Percentiles rank a stretch among this genome's conserved stretches.
These are phyloP conservation scores for Ceratocystis cubensis DNA, from an alignment of 2,329 filamentous ascomycete species.

Conservation along the genomic window DNA sequence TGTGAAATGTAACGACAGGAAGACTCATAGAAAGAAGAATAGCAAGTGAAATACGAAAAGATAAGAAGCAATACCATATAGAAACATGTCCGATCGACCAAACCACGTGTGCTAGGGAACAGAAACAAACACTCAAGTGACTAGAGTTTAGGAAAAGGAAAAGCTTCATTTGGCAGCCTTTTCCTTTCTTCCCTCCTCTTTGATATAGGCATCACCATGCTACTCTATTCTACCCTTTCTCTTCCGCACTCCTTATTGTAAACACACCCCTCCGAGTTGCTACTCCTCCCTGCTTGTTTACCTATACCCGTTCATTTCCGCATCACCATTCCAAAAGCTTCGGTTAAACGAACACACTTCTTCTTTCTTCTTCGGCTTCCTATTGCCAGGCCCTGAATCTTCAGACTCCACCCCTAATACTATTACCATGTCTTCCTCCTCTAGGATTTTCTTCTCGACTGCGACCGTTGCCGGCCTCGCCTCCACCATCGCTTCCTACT, in stretches of 20 bases:
- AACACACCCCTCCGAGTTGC: not conserved
- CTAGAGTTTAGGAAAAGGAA: not conserved
- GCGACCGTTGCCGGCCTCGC: conserved; percentile 10
- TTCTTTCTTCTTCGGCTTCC: conserved; percentile 1
- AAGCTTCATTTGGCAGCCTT: not conserved
- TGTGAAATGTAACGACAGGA: no score
- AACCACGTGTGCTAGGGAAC: not conserved
- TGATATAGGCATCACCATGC: not conserved
- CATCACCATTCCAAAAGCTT: not conserved
- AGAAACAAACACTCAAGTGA: not conserved
- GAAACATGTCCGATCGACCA: not conserved
- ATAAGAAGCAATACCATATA: not conserved
- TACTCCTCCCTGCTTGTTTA: not conserved
- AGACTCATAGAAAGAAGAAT: not conserved
- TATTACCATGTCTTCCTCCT: conserved; percentile 12
- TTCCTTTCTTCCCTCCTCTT: not conserved
- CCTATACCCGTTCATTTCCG: no score
- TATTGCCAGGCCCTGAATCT: not conserved
- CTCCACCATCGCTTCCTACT: not conserved
- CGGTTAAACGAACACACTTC: not conserved
- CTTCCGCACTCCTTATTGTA: not conserved
- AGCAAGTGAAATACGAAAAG: not conserved
- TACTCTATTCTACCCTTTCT: not conserved
- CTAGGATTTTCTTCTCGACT: conserved; percentile 8
- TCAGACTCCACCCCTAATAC: no score